Conservation (phyloP, 768 basidiomycete genomes). For the Epithele typhae region DNA sequence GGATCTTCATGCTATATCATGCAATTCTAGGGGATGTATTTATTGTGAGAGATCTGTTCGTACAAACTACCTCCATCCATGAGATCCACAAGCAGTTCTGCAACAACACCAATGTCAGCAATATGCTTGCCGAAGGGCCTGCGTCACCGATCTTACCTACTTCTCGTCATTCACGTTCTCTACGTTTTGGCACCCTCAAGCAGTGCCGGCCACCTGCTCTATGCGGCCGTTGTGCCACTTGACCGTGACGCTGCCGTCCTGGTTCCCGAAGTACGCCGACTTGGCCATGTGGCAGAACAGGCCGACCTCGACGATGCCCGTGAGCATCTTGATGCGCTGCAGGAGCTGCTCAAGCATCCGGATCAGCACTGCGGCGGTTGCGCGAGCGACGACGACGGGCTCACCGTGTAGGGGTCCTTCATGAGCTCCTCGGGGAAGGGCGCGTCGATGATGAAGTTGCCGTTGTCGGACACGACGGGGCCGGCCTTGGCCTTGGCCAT, state of each 20-base stretch:
- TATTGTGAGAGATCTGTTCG: too few species aligned
- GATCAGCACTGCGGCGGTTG: not conserved
- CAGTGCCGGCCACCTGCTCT: constrained; percentile 24
- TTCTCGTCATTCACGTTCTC: too few species aligned
- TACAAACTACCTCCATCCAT: too few species aligned
- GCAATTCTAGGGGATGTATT: too few species aligned
- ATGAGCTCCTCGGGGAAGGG: constrained; percentile 74
- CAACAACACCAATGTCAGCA: too few species aligned
- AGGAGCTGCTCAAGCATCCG: constrained; percentile 49
- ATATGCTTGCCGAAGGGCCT: too few species aligned
- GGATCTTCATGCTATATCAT: too few species aligned
- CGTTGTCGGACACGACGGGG: constrained; percentile 97
- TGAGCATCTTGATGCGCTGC: constrained; percentile 84
- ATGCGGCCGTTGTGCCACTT: constrained; percentile 48
- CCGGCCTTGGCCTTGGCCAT: constrained; percentile 96
- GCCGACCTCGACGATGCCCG: constrained; percentile 98
- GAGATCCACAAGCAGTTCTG: too few species aligned
- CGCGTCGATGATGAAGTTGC: constrained; percentile 97
- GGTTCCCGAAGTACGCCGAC: constrained; percentile 95
- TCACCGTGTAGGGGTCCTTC: constrained; percentile 59
- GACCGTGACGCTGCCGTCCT: constrained; percentile 72
- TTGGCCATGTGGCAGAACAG: constrained; percentile 91
- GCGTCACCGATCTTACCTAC: too few species aligned
- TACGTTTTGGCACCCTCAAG: too few species aligned
- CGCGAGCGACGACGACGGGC: constrained; percentile 13